Base-by-base conservation (phyloP, 352 stramenopile species). In the Pythium chondricola region DNA sequence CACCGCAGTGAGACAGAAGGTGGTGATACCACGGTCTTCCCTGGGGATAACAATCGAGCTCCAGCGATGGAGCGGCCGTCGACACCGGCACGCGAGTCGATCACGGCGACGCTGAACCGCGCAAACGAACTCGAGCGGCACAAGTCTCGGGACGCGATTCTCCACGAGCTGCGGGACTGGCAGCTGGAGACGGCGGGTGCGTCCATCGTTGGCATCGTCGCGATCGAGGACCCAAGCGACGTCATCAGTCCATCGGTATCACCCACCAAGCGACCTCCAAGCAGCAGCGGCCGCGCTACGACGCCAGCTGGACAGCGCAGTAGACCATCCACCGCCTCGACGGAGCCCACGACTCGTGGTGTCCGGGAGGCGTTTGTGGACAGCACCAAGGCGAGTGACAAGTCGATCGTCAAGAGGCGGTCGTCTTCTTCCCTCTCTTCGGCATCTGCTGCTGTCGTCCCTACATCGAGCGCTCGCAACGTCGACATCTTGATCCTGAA, bases 71-170 rank as follows among this genome's bases (percentile, higher is more conserved):
- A 83, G 18, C 61, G 71, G 18, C 75, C 78, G 4, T 74, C 69
- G 47, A 89, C 74, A 5, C 73, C 78, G 7, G 66, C 68, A 22
- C 63, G 75, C 6, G 65, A 87, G 59, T 92, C 74, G 25, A 87
- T 92, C 42, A 92, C 77, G 14, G 77, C 83, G 48, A 92, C 80
- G 13, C 63, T 92, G 29, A 69, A 92, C 50, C 74, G 77, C 22
- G 80, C 75, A 2, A 56, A 67, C 33, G 73, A 92, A 29, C 62
- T 92, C 3, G 76, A 89, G 4, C 71, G 71, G n/a, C 65, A 73
- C 49, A 84, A 78, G 43, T 85, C 72, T 0, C 67, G 75, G 10
- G 74, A 83, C 26, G 67, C 74, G 11, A 85, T 87, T 44, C 42
- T 91, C 21, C 61, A 71, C 30, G 76, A 88, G 25, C 64, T 91